Conservation (phyloP, 306 rosid genomes). For the Acacia crassicarpa region DNA sequence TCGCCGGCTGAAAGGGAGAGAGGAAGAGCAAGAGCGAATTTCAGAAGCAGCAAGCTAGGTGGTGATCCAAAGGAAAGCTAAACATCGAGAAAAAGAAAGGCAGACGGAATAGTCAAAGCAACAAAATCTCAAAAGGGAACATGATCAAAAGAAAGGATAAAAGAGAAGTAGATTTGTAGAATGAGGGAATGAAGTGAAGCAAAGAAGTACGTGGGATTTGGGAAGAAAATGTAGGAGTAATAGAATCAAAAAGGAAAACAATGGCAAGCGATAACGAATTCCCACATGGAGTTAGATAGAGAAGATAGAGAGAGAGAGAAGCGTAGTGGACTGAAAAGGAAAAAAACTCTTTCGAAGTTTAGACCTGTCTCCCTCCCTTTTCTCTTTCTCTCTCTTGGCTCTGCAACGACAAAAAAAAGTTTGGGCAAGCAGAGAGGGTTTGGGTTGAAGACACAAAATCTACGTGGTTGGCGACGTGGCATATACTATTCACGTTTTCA, state of each 20-base stretch:
- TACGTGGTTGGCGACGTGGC: conserved; percentile 16
- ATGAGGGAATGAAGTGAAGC: conserved; percentile 28
- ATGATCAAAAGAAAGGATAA: neutral
- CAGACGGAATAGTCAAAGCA: neutral
- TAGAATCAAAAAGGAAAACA: neutral
- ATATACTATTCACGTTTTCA: neutral
- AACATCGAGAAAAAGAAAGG: neutral
- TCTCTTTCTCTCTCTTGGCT: conserved; percentile 3
- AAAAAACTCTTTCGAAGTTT: conserved; percentile 24
- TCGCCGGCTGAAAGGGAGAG: neutral
- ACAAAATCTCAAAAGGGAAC: neutral
- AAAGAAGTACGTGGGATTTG: neutral
- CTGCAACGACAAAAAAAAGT: conserved; percentile 30
- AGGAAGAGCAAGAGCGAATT: neutral
- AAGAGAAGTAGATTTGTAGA: neutral
- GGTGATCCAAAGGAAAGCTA: neutral
- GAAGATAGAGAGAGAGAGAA: conserved; percentile 18
- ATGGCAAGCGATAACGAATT: neutral
- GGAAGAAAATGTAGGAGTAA: neutral
- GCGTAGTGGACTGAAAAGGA: conserved; percentile 51
- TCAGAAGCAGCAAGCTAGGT: neutral
- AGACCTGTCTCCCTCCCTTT: conserved; percentile 32
- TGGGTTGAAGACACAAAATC: neutral
- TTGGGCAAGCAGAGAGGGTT: neutral
- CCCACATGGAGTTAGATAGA: conserved; percentile 1